Evolutionary conservation across 2,329 filamentous ascomycete species (phyloP), one percentile per base, ranked within the genome.

Genomic region (Canariomyces notabilis): DNA sequence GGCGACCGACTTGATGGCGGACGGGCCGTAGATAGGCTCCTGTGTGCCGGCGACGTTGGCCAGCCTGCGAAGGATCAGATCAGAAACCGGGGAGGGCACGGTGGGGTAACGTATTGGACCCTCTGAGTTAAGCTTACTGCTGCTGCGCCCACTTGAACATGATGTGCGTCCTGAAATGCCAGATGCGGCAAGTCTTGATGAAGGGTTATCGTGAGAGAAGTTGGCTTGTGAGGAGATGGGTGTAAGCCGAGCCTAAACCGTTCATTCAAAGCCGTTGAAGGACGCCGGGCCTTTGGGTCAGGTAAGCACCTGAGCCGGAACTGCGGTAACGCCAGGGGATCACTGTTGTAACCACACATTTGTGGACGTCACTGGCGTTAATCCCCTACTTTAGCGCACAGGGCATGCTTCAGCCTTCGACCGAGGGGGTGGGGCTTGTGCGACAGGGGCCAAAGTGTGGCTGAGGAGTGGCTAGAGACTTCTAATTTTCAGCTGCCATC

Each of bases 111-210:
- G n/a, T 43, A n/a, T 39, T 42, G 32, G 36, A 19, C 18, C 18
- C 15, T 22, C 14, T 35, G 52, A 37, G 54, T 15, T 35, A 52
- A 37, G 54, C 87, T 70, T 75, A 93, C 89, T 85, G 82, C 70
- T 91, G 85, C 73, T 95, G 93, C 60, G 89, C 84, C 89, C 89
- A 96, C 75, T 89, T 93, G 75, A 95, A 90, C 83, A 88, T 93
- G 68, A 63, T 77, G 66, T 59, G 37, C 32, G 34, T 23, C 34
- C 41, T 26, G 38, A 37, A 16, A 26, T 49, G 23, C 11, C 22
- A 9, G 16, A 37, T 43, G 34, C 14, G 16, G 29, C 16, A 32
- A 14, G n/a, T 20, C 19, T 20, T 16, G 26, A 8, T 29, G 26
- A 29, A 4, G 26, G 26, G 26, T 9, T 29, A n/a, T n/a, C n/a